Evolutionary conservation across 78 protist species (phyloP), one percentile per base, ranked within the genome.

Genomic region (Dictyostelium brefeldianum): DNA sequence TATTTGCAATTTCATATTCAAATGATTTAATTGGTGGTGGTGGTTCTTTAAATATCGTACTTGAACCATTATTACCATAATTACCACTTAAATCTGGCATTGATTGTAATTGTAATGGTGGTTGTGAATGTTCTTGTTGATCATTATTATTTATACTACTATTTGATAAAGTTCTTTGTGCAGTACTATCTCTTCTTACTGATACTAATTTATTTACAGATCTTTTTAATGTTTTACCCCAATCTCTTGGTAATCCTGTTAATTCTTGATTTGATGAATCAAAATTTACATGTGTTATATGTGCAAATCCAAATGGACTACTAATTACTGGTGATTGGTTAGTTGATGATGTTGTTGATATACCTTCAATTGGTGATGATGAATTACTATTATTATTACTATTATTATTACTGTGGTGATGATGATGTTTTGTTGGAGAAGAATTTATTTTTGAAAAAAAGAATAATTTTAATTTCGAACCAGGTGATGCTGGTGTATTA

Each of bases 151-250:
- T 54, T 20, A 31, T 51, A 25, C 47, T 75, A 27, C 22, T 17
- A 41, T 20, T 20, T 48, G 78, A 20, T 41, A 65, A 8, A 17
- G 57, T 54, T 77, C 93, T 87, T n/a, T 36, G 64, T 77, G 93
- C 71, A 10, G 83, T 87, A 29, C 85, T 87, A 77, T 87, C 84
- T 36, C 50, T 74, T 65, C 93, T 74, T 41, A 43, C 56, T 64
- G 54, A 62, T 5, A 77, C 75, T 57, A 87, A 70, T 51, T 87
- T 87, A 65, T 65, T 77, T 51, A 80, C 93, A 47, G 93, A 87
- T 77, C 59, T 87, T 46, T 87, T 70, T 31, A 87, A 77, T 22
- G 93, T 77, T 36, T 31, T 18, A 59, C 78, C 59, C 93, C 93
- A 87, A 43, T 74, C 75, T 14, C 20, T 8, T 25, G 93, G 83